Evolutionary conservation across 2,329 filamentous ascomycete species (phyloP).

Genomic region (Lecanicillium sp.): DNA sequence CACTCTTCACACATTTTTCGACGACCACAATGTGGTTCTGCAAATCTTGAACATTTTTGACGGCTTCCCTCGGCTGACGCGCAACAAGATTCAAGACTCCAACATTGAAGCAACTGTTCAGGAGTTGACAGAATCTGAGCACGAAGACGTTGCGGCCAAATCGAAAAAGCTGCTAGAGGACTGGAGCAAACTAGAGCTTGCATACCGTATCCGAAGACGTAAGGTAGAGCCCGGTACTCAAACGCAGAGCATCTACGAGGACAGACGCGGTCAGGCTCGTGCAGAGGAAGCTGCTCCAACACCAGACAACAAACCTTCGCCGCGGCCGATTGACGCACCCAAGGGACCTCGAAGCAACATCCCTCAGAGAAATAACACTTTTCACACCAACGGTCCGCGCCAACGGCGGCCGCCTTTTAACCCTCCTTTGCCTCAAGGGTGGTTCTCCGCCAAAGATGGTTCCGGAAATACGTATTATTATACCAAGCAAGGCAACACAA

Average conservation of each 20-base stretch:
- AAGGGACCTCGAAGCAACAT: slow-evolving; percentile 53
- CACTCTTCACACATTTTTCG: slow-evolving; percentile 72
- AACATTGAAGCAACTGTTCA: slow-evolving; percentile 83
- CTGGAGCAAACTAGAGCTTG: slow-evolving; percentile 85
- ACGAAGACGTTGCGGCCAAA: slow-evolving; percentile 66
- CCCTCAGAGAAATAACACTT: slow-evolving; percentile 43
- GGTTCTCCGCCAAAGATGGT: slow-evolving; percentile 68
- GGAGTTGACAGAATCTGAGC: slow-evolving; percentile 55
- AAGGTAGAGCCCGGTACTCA: slow-evolving; percentile 66
- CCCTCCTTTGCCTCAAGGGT: slow-evolving; percentile 66
- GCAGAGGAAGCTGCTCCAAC: slow-evolving; percentile 30
- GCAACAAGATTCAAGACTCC: slow-evolving; percentile 94
- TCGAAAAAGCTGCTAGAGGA: slow-evolving; percentile 65
- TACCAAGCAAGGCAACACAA: slow-evolving; percentile 65
- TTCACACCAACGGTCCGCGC: slow-evolving; percentile 37
- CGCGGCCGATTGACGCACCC: slow-evolving; percentile 42
- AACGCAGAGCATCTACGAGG: slow-evolving; percentile 48
- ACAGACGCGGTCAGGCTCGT: slow-evolving; percentile 46
- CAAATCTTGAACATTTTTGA: slow-evolving; percentile 87
- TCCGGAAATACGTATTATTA: slow-evolving; percentile 80
- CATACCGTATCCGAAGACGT: slow-evolving; percentile 86
- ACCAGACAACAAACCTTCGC: slow-evolving; percentile 31
- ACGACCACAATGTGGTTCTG: slow-evolving; percentile 82
- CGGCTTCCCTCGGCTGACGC: slow-evolving; percentile 79
- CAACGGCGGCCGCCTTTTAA: slow-evolving; percentile 47